Conservation (phyloP, 2,329 filamentous ascomycete species). For the Balansia obtecta region DNA sequence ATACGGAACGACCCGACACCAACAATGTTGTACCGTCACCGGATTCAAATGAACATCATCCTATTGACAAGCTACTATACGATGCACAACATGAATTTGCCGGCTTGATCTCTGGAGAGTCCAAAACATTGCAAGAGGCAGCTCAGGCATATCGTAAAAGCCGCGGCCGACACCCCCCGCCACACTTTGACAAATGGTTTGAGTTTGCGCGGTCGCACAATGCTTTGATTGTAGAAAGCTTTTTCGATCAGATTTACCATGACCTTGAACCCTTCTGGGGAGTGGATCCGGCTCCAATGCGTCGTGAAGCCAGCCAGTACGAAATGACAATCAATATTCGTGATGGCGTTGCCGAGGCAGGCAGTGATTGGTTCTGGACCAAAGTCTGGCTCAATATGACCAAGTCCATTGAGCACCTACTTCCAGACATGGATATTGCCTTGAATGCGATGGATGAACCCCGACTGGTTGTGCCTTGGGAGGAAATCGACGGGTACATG, state of each 20-base stretch:
- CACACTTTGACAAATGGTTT: conserved; percentile 50
- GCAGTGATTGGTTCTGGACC: conserved; percentile 46
- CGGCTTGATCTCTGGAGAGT: conserved; percentile 28
- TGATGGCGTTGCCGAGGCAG: conserved; percentile 35
- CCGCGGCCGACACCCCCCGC: conserved; percentile 49
- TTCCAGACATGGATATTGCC: conserved; percentile 57
- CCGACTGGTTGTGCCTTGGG: conserved; percentile 49
- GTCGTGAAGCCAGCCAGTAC: conserved; percentile 38
- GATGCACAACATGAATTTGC: conserved; percentile 29
- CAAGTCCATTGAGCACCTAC: conserved; percentile 36
- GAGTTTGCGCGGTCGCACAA: conserved; percentile 38
- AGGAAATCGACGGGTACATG: conserved; percentile 44
- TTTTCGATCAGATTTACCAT: conserved; percentile 52
- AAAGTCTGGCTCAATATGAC: conserved; percentile 43
- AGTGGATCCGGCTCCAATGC: conserved; percentile 32
- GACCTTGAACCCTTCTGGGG: conserved; percentile 49
- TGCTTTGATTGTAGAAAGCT: conserved; percentile 47
- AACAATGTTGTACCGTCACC: not conserved
- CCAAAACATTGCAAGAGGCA: conserved; percentile 38
- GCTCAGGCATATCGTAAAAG: conserved; percentile 45
- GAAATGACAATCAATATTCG: conserved; percentile 52
- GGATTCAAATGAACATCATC: conserved; percentile 21
- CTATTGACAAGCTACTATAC: conserved; percentile 40
- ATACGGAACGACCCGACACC: conserved; percentile 1
- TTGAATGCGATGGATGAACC: conserved; percentile 59